phyloP scores from a whole-genome alignment of 306 rosid species.

The Fragaria iinumae region DNA sequence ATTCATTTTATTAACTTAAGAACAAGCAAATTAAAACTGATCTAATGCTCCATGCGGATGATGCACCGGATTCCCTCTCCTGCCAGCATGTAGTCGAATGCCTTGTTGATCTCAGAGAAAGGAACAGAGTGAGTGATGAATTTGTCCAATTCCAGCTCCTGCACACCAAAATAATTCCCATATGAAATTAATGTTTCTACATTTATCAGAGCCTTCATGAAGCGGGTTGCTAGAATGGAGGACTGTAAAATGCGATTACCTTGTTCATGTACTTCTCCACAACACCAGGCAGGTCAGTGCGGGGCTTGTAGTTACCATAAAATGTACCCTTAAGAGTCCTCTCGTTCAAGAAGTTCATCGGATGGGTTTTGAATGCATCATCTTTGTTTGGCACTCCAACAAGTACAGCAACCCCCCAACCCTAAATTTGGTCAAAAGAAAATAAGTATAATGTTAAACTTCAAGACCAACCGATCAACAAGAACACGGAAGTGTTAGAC shows the following conservation, averaged over 20 bases:
- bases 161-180: slow-evolving; percentile 5
- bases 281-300: slow-evolving; percentile 64
- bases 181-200: neutral
- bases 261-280: slow-evolving; percentile 74
- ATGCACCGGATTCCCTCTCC: slow-evolving; percentile 73
- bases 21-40: neutral
- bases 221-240: neutral
- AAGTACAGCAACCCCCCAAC: slow-evolving; percentile 94
- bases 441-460: neutral
- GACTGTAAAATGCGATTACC: slow-evolving; percentile 13
- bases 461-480: neutral
- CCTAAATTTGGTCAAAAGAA: slow-evolving; percentile 35
- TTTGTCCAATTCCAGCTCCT: slow-evolving; percentile 78
- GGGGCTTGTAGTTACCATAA: slow-evolving; percentile 89
- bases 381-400: slow-evolving; percentile 90
- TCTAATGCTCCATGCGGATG: slow-evolving; percentile 47
- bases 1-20: neutral
- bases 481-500: neutral
- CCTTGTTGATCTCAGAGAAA: slow-evolving; percentile 69
- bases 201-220: neutral
- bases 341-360: slow-evolving; percentile 65
- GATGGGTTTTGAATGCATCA: slow-evolving; percentile 79
- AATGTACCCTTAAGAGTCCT: slow-evolving; percentile 93
- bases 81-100: slow-evolving; percentile 67
- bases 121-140: slow-evolving; percentile 69